Percentiles rank a stretch among this genome's conserved stretches.
These are phyloP conservation scores for Penicillium crustosum DNA, from an alignment of 2,329 filamentous ascomycete species.

Conservation along the genomic window DNA sequence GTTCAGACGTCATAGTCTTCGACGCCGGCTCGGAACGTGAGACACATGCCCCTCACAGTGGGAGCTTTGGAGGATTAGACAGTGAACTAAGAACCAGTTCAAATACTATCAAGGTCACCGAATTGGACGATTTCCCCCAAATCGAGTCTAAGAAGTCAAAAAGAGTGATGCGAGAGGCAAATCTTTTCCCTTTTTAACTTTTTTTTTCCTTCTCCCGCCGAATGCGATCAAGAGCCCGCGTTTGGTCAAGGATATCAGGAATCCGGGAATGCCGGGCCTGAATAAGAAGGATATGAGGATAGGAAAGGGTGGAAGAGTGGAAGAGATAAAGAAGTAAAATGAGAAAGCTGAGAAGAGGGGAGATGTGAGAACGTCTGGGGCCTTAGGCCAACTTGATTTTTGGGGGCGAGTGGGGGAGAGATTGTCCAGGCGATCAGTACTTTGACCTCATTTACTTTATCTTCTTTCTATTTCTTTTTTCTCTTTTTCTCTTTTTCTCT, in stretches of 20 bases:
- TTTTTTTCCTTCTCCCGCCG: slow-evolving; percentile 13
- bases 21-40: slow-evolving; percentile 24
- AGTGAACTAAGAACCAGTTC: not conserved
- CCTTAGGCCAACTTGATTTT: slow-evolving; percentile 20
- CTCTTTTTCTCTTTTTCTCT: not conserved
- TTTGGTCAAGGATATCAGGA: slow-evolving; percentile 5
- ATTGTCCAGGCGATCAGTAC: not conserved
- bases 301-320: not conserved
- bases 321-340: slow-evolving; percentile 1
- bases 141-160: slow-evolving; percentile 8
- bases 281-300: not conserved
- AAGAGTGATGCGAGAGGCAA: slow-evolving; percentile 32
- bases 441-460: not conserved
- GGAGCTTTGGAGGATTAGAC: slow-evolving; percentile 8
- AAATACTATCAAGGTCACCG: not conserved
- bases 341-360: slow-evolving; percentile 15
- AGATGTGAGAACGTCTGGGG: slow-evolving; percentile 16
- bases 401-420: slow-evolving; percentile 8
- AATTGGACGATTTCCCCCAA: not conserved
- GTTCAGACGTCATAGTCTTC: slow-evolving; percentile 41
- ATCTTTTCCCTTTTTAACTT: slow-evolving; percentile 29
- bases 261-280: not conserved
- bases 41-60: slow-evolving; percentile 36
- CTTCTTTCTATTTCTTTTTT: not conserved
- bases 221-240: slow-evolving; percentile 18